Percentiles rank a stretch among this genome's conserved stretches.
Conservation (phyloP, 83 land plant species). For the Thuja plicata region DNA sequence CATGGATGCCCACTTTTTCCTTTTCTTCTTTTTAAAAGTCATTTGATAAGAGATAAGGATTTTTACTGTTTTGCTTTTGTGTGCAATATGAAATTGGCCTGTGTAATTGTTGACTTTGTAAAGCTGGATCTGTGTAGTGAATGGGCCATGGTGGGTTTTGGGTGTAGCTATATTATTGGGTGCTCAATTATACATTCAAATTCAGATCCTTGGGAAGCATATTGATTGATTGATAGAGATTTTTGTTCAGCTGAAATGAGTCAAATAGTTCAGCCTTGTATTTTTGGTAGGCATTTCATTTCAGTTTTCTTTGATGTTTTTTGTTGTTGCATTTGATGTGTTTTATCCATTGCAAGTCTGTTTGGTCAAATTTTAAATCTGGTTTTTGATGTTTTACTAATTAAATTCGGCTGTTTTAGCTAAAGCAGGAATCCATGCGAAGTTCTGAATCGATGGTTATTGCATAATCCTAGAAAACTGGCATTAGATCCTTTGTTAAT, state of each 20-base stretch:
- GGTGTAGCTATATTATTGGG: neutral
- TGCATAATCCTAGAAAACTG: neutral
- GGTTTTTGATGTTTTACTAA: neutral
- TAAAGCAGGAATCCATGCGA: neutral
- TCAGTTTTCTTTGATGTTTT: neutral
- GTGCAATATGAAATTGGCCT: neutral
- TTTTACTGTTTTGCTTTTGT: slow-evolving; percentile 4
- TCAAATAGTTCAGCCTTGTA: slow-evolving; percentile 6
- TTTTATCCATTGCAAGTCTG: neutral
- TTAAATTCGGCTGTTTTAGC: neutral
- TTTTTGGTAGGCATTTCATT: neutral
- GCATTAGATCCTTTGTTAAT: neutral
- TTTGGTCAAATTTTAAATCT: neutral
- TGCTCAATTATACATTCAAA: neutral
- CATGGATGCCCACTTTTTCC: neutral
- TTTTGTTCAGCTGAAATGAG: neutral
- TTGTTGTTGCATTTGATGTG: neutral
- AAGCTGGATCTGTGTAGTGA: slow-evolving; percentile 5
- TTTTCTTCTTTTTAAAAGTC: neutral
- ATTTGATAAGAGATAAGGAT: neutral
- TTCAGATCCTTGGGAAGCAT: slow-evolving; percentile 2
- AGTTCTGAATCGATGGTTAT: slow-evolving; percentile 4
- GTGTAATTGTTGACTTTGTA: neutral
- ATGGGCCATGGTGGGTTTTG: slow-evolving; percentile 9
- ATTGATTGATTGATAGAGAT: neutral